These are phyloP conservation scores for Neofusicoccum sp. DNA, from an alignment of 2,329 filamentous ascomycete species.

Conservation along the genomic window DNA sequence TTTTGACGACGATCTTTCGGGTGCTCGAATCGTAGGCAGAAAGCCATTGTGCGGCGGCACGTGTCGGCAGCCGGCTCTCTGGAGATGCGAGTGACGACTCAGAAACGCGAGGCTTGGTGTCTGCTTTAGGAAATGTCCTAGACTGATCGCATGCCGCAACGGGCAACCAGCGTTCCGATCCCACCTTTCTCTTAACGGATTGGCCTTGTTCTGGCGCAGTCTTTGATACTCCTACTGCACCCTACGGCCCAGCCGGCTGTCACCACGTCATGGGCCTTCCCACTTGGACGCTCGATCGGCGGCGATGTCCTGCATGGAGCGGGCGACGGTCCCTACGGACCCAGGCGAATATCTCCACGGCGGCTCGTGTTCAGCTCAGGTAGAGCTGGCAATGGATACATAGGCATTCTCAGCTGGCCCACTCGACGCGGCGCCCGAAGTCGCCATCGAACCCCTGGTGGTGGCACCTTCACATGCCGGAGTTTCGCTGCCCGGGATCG, in stretches of 20 bases:
- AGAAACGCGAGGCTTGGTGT: not conserved
- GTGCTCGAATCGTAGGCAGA: not conserved
- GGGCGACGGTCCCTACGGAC: not conserved
- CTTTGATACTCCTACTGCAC: not conserved
- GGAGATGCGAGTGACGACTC: not conserved
- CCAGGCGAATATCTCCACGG: not conserved
- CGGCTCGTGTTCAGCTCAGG: not conserved
- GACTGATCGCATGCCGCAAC: not conserved
- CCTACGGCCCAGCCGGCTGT: constrained; percentile 1
- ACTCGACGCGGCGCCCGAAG: not conserved
- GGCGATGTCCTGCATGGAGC: not conserved
- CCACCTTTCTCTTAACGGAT: not conserved
- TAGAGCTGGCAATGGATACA: not conserved
- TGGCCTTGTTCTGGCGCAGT: not conserved
- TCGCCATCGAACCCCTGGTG: not conserved
- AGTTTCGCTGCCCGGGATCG: not conserved
- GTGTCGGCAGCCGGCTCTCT: not conserved
- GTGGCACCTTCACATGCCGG: not conserved
- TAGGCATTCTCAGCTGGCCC: not conserved
- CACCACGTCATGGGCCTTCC: not conserved
- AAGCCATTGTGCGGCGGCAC: not conserved
- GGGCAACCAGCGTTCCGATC: not conserved
- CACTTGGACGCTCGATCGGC: not conserved
- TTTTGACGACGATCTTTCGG: constrained; percentile 12
- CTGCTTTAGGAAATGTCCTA: not conserved